These are phyloP conservation scores for Barnettozyma siamensis DNA, from an alignment of 805 yeast species.

Conservation along the genomic window DNA sequence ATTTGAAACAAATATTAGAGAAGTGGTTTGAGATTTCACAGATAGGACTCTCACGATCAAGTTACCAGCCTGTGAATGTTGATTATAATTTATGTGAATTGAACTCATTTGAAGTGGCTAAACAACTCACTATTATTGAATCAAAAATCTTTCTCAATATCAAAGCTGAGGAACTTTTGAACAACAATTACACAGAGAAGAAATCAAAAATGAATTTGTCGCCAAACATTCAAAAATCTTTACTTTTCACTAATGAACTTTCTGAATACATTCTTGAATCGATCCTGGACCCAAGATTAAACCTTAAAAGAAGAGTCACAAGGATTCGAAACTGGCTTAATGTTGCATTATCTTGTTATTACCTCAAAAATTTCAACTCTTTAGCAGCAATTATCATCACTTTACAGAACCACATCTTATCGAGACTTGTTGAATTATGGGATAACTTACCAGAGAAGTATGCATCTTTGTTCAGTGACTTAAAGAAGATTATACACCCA, in stretches of 20 bases:
- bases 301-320: constrained; percentile 43
- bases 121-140: constrained; percentile 70
- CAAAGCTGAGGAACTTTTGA: constrained; percentile 58
- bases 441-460: constrained; percentile 51
- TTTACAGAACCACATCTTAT: constrained; percentile 64
- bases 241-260: constrained; percentile 64
- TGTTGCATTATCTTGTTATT: constrained; percentile 64
- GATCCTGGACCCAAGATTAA: constrained; percentile 46
- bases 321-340: constrained; percentile 68
- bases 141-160: constrained; percentile 58
- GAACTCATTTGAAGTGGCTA: constrained; percentile 70
- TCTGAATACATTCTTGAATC: constrained; percentile 72
- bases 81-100: constrained; percentile 32
- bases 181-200: constrained; percentile 56
- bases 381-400: constrained; percentile 75
- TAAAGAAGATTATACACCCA: constrained; percentile 67
- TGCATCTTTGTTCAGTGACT: constrained; percentile 53
- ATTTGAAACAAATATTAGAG: constrained; percentile 26
- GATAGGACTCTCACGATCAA: constrained; percentile 24
- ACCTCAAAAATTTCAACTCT: constrained; percentile 71
- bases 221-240: constrained; percentile 55
- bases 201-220: constrained; percentile 53
- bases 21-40: constrained; percentile 55
- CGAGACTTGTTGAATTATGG: constrained; percentile 61
- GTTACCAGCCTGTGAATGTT: constrained; percentile 1